Evolutionary conservation across 805 yeast genomes (phyloP).

Genomic region (Suhomyces xylopsoci): DNA sequence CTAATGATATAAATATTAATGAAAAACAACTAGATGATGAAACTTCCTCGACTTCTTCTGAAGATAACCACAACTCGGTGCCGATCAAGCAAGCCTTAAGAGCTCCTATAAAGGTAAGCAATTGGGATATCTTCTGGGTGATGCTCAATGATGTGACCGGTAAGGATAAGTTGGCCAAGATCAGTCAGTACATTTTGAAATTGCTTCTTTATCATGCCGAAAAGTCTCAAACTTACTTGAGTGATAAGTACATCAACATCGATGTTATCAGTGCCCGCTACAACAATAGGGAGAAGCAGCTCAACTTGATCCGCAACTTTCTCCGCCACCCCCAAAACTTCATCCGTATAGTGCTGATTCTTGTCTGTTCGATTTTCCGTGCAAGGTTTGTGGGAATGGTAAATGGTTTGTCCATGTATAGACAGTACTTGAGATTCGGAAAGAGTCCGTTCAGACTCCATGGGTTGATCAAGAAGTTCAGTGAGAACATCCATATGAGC

Average conservation of each 20-base stretch:
- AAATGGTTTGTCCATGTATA: slow-evolving; percentile 49
- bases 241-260: slow-evolving; percentile 35
- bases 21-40: slow-evolving; percentile 3
- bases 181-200: slow-evolving; percentile 57
- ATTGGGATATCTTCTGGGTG: slow-evolving; percentile 48
- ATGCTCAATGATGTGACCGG: slow-evolving; percentile 58
- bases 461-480: slow-evolving; percentile 32
- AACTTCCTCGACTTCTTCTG: slow-evolving; percentile 3
- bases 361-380: slow-evolving; percentile 39
- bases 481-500: slow-evolving; percentile 8
- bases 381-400: slow-evolving; percentile 43
- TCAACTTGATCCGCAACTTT: slow-evolving; percentile 34
- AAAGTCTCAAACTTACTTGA: slow-evolving; percentile 32
- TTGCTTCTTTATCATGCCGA: slow-evolving; percentile 47
- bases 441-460: slow-evolving; percentile 59
- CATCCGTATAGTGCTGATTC: slow-evolving; percentile 29
- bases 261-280: slow-evolving; percentile 27
- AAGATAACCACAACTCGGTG: background rate
- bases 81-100: background rate
- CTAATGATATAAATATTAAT: slow-evolving; percentile 1
- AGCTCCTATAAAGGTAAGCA: slow-evolving; percentile 9
- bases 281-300: slow-evolving; percentile 28
- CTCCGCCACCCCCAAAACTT: slow-evolving; percentile 36
- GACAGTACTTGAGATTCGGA: slow-evolving; percentile 71
- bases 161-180: slow-evolving; percentile 68